Evolutionary conservation across 257 asterid species (phyloP), one percentile per base, ranked within the genome.

Genomic region (Capsicum pubescens): DNA sequence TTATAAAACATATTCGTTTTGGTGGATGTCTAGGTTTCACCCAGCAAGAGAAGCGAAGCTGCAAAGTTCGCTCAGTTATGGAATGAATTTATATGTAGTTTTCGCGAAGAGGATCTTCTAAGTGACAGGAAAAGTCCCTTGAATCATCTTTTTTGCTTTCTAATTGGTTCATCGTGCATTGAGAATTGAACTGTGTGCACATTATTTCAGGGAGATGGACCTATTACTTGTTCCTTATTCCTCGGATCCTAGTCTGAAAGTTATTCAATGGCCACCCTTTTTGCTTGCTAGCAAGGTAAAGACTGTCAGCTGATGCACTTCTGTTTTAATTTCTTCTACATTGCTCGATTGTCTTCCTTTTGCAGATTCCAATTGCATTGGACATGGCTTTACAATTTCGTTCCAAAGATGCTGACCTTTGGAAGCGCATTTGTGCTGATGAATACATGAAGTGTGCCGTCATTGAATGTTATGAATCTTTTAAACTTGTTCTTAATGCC

Each of bases 181-280:
- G 64, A 76, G 88, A 90, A 86, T 88, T 91, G 68, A 93, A 86
- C 42, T 79, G 83, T 81, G 9, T 84, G 42, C 83, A 48, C 80
- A 79, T 84, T 84, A 83, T 88, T 87, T 64, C 97, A 96, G 99
- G 95, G 99, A 97, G 95, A 97, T 97, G 99, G 99, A 97, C 89
- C 92, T 97, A 89, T 95, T 97, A 83, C 92, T 97, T 69, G 99
- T 97, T 87, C 99, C 99, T 64, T 93, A 97, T 90, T 92, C 98
- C 83, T 96, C 97, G 42, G 99, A 96, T 90, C 94, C 97, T 58
- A 89, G 95, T 88, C 88, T 93, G 36, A 93, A 96, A 84, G 87
- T 91, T 81, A 93, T 94, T 72, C 99, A 96, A 84, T 96, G 99
- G 99, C 99, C 99, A 80, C 98, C 98, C 1, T 97, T 97, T 90